Evolutionary conservation across 352 stramenopile genomes (phyloP).

Genomic region (Lagenidium sp.): DNA sequence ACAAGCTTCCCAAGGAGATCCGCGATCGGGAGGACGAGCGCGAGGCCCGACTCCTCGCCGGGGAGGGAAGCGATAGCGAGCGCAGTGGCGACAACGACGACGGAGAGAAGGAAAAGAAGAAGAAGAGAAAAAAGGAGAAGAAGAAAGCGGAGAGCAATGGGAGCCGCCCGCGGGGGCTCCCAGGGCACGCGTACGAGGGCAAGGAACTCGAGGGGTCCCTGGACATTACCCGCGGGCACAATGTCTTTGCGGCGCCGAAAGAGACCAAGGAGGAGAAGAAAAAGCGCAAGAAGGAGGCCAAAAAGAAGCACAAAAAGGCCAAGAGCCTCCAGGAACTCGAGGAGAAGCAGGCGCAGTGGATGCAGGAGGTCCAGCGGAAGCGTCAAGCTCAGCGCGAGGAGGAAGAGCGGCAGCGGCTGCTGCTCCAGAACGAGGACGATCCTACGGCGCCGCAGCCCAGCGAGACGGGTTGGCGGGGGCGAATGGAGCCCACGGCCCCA

Average conservation of each 20-base stretch:
- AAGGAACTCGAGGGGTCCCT: slow-evolving; percentile 71
- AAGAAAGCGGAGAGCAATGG: too few relatives aligned
- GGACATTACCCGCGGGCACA: slow-evolving; percentile 65
- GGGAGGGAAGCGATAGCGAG: slow-evolving; percentile 14
- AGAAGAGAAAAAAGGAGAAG: slow-evolving; percentile 16
- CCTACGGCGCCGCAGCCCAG: slow-evolving; percentile 17
- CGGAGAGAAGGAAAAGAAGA: slow-evolving; percentile 8
- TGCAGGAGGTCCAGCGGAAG: slow-evolving; percentile 13
- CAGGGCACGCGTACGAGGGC: slow-evolving; percentile 83
- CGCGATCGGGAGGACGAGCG: slow-evolving; percentile 72
- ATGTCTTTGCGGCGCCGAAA: slow-evolving; percentile 69
- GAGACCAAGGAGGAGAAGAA: slow-evolving; percentile 51
- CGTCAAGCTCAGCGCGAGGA: slow-evolving; percentile 18
- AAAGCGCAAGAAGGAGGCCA: slow-evolving; percentile 43
- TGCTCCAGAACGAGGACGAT: slow-evolving; percentile 2
- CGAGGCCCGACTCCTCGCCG: slow-evolving; percentile 15
- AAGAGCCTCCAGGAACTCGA: slow-evolving; percentile 40
- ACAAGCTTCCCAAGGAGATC: slow-evolving; percentile 91
- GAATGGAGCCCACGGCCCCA: slow-evolving; percentile 32
- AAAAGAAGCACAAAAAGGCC: slow-evolving; percentile 36
- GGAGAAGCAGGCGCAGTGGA: slow-evolving; percentile 20
- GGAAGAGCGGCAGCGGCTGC: slow-evolving; percentile 10
- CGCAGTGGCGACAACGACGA: slow-evolving; percentile 5
- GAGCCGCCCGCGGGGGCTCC: slow-evolving; percentile 37
- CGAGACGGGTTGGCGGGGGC: slow-evolving; percentile 52